Percentiles rank a stretch among this genome's conserved stretches.
Evolutionary conservation across 331 rosid genomes (phyloP).

Genomic region (Arachis monticola): DNA sequence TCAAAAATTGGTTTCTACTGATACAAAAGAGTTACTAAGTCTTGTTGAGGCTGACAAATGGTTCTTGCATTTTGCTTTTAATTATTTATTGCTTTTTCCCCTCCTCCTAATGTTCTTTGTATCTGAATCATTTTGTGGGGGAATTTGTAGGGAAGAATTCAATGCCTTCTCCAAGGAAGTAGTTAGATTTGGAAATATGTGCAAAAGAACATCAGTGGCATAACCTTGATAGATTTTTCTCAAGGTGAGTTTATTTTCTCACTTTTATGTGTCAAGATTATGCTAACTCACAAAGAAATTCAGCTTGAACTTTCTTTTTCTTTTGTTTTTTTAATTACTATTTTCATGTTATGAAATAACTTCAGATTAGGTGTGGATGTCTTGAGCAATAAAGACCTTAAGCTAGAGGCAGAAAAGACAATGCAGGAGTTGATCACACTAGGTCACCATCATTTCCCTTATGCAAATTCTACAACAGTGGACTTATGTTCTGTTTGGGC

Average conservation of each 20-base stretch:
- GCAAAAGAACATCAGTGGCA: constrained; percentile 88
- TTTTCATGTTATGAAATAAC: constrained; percentile 13
- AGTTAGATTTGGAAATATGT: constrained; percentile 73
- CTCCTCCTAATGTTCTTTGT: background rate
- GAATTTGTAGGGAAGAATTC: constrained; percentile 73
- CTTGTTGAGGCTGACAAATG: constrained; percentile 83
- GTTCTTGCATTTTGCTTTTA: constrained; percentile 45
- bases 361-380: constrained; percentile 65
- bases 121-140: constrained; percentile 35
- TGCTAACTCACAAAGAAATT: constrained; percentile 34
- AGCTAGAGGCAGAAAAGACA: constrained; percentile 64
- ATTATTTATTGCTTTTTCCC: constrained; percentile 15
- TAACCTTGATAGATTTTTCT: constrained; percentile 67
- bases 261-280: constrained; percentile 25
- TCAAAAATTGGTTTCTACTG: constrained; percentile 66
- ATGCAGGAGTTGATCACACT: constrained; percentile 67
- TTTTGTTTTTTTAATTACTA: constrained; percentile 19
- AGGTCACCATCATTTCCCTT: background rate
- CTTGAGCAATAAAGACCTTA: constrained; percentile 38
- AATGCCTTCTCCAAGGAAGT: constrained; percentile 67
- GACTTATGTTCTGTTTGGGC: constrained; percentile 29
- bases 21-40: constrained; percentile 65
- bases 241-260: constrained; percentile 55
- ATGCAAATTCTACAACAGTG: constrained; percentile 19
- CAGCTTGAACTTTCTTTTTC: constrained; percentile 44